Evolutionary conservation across 306 rosid species (phyloP), one percentile per base, ranked within the genome.

Genomic region (Alnus glutinosa): DNA sequence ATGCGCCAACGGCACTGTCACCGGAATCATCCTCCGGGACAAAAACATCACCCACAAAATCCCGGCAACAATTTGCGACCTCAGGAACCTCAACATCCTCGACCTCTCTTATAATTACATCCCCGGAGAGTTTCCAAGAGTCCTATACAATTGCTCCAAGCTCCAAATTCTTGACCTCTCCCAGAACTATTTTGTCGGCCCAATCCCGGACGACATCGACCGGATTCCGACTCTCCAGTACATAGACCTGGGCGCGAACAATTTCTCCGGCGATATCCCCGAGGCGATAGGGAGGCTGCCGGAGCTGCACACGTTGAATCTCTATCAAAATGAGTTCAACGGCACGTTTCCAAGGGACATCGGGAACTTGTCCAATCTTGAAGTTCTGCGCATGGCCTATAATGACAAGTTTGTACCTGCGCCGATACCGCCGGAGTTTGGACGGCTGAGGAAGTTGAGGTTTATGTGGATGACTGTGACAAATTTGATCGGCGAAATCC

Each of bases 241-340:
- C 79, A 54, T 94, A 32, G 76, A 86, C 85, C 89, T 94, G 71
- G 77, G 82, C 54, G 89, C 76, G 39, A 94, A 94, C 88, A 85
- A 82, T 61, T 94, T 94, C 87, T 78, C 86, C 61, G 93, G 97
- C 5, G 83, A 88, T 11, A 47, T 94, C 44, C 94, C 98, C 16
- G 80, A 79, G 10, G 83, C 88, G 0, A 77, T 90, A 4, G 96
- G 98, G 10, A 86, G 67, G 15, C 55, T 94, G 14, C 8, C 72
- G 1, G 79, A 81, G 71, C 79, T 92, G 32, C 66, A 46, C 59
- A 58, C 80, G 4, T 63, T 92, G 47, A 0, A 49, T 46, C 85
- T 92, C 28, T 30, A 47, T 16, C 7, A 3, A 23, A 94, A 90
- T 81, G 57, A 79, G 72, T 84, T 92, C 80, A 83, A 89, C 74